Evolutionary conservation across 2,329 filamentous ascomycete species (phyloP).

Genomic region (Fusarium sp.): DNA sequence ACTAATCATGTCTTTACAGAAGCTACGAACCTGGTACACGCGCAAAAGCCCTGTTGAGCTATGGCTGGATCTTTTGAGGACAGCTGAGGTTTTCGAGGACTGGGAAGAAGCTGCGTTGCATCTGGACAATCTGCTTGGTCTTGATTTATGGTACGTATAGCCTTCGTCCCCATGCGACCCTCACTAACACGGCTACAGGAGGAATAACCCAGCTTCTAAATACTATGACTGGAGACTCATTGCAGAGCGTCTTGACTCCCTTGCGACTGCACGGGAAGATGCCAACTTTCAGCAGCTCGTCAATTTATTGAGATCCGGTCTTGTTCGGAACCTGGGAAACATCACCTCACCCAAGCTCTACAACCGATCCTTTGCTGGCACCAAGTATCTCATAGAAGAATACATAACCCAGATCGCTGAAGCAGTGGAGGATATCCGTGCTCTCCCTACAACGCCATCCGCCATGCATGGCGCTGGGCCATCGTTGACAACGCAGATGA

Average conservation of each 20-base stretch:
- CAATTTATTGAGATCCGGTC: conserved; percentile 81
- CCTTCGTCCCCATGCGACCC: conserved; percentile 17
- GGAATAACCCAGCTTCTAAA: conserved; percentile 81
- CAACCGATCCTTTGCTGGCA: conserved; percentile 86
- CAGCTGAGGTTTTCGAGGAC: conserved; percentile 80
- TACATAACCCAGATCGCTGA: conserved; percentile 88
- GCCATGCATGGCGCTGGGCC: conserved; percentile 51
- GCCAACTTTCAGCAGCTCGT: conserved; percentile 80
- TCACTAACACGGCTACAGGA: conserved; percentile 63
- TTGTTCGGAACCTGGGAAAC: conserved; percentile 89
- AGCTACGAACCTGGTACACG: conserved; percentile 74
- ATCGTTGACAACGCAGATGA: conserved; percentile 76
- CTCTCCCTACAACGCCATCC: conserved; percentile 68
- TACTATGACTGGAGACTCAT: conserved; percentile 91
- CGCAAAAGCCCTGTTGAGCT: conserved; percentile 72
- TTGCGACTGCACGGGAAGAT: conserved; percentile 75
- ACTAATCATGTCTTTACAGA: conserved; percentile 61
- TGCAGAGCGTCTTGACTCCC: conserved; percentile 77
- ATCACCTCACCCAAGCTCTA: conserved; percentile 86
- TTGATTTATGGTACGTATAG: conserved; percentile 77
- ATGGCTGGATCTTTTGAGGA: conserved; percentile 73
- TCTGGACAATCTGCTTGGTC: conserved; percentile 83
- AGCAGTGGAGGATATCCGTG: conserved; percentile 80
- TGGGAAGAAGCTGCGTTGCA: conserved; percentile 88
- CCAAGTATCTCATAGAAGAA: conserved; percentile 90